Base-by-base conservation (phyloP, 169 alveolate species). In the Neospora caninum region DNA sequence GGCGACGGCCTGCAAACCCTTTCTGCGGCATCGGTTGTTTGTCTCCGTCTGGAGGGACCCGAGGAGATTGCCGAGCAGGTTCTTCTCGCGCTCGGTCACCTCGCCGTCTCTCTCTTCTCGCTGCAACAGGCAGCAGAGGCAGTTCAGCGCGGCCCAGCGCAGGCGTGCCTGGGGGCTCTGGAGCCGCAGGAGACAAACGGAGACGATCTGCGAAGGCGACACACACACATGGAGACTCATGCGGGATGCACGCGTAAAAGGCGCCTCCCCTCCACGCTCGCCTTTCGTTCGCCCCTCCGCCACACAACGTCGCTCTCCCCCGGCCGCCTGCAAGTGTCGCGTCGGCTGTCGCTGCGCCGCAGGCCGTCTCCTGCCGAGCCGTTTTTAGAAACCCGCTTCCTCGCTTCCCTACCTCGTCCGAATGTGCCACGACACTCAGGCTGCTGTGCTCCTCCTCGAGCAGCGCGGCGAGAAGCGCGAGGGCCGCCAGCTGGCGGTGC, bases 121-220 rank as follows among this genome's bases (percentile, higher is more conserved):
- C 25, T 82, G 89, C 29, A 82, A 29, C 39, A 82, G 41, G 39
- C 36, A 38, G 67, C 89, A 82, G 67, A 82, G 69, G 38, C 89
- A 82, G 64, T 82, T 82, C 67, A 82, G 89, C 27, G 89, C 89
- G 38, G 89, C 89, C 89, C 89, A 82, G 25, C 89, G 89, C 67
- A 82, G 89, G 22, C 89, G 67, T 67, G 54, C 64, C 0, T 82
- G 67, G 16, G 69, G 67, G n/a, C 89, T 82, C 31, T 31, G 58
- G 67, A 82, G 64, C 10, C 53, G 89, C n/a, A 43, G 41, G 25
- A 42, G 69, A 82, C 89, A 82, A 36, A 82, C 89, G 25, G 38
- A 7, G 1, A 78, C 42, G 43, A 78, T 43, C 86, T 78, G 86
- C 73, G 58, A 4, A 49, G 58, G 20, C n/a, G 73, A 64, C 4